These are phyloP conservation scores for Claviceps purpurea DNA, from an alignment of 2,329 filamentous ascomycete genomes.

Conservation along the genomic window DNA sequence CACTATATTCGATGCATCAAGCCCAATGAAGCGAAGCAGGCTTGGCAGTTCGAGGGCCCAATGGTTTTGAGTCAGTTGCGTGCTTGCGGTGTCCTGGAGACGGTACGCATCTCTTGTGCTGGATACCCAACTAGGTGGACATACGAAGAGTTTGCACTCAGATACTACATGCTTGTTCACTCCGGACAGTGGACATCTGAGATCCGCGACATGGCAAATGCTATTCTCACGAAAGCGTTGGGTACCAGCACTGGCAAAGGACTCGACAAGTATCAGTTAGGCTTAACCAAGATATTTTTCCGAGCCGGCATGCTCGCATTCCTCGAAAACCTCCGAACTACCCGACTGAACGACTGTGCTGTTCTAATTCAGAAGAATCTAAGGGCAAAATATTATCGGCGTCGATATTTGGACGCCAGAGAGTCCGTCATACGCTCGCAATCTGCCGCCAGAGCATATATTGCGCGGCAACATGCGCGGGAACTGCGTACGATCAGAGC, in stretches of 20 bases:
- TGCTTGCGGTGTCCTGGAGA: conserved; percentile 97
- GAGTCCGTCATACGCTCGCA: conserved; percentile 71
- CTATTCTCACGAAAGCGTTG: conserved; percentile 78
- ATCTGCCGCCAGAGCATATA: conserved; percentile 60
- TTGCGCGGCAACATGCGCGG: conserved; percentile 64
- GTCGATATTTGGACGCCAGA: conserved; percentile 77
- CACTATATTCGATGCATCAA: conserved; percentile 99
- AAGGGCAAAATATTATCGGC: conserved; percentile 86
- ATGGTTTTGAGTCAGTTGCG: conserved; percentile 97
- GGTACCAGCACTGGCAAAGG: conserved; percentile 62
- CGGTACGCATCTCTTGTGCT: conserved; percentile 91
- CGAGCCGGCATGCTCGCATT: conserved; percentile 97
- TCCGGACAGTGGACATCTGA: conserved; percentile 86
- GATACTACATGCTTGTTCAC: conserved; percentile 95
- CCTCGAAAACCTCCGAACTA: conserved; percentile 85
- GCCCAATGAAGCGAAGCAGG: conserved; percentile 89
- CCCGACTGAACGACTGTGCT: conserved; percentile 79
- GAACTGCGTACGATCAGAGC: conserved; percentile 73
- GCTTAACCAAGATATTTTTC: conserved; percentile 98
- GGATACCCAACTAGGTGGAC: conserved; percentile 98
- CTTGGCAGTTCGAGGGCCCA: conserved; percentile 96
- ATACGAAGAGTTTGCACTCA: conserved; percentile 92
- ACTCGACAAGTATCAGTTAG: conserved; percentile 90
- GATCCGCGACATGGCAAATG: conserved; percentile 86
- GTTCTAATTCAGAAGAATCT: conserved; percentile 99